Evolutionary conservation across 768 basidiomycete genomes (phyloP).

Genomic region (Cubamyces lactineus): DNA sequence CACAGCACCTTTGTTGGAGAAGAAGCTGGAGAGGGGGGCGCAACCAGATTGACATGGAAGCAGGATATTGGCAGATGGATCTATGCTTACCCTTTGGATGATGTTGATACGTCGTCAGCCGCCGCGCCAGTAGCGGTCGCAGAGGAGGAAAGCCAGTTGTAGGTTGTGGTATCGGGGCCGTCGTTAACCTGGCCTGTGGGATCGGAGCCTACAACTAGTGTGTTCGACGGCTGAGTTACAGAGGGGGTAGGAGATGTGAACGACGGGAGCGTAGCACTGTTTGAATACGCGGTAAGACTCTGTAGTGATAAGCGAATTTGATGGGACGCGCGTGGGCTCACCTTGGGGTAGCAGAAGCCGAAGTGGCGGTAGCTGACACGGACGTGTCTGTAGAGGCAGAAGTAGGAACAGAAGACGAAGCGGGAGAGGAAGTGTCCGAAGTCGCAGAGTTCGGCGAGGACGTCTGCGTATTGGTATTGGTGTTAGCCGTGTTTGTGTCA

Average conservation of each 20-base stretch:
- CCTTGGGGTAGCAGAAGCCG: slow-evolving; percentile 11
- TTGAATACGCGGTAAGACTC: background rate
- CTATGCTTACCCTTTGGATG: slow-evolving; percentile 20
- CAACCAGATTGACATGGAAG: background rate
- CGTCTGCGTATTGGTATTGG: background rate
- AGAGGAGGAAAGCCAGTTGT: slow-evolving; percentile 15
- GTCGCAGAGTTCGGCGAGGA: slow-evolving; percentile 6
- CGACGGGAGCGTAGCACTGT: slow-evolving; percentile 20
- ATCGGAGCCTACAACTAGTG: background rate
- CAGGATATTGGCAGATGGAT: background rate
- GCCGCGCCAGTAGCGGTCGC: slow-evolving; percentile 16
- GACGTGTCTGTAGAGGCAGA: slow-evolving; percentile 23
- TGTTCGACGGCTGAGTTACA: slow-evolving; percentile 3
- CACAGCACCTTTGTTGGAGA: slow-evolving; percentile 49
- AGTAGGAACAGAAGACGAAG: slow-evolving; percentile 15
- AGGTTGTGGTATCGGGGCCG: slow-evolving; percentile 12
- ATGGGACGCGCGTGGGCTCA: slow-evolving; percentile 5
- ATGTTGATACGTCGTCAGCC: slow-evolving; percentile 8
- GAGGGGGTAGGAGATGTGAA: slow-evolving; percentile 15
- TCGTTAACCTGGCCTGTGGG: slow-evolving; percentile 15
- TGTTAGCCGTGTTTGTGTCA: background rate
- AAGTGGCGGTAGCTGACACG: slow-evolving; percentile 12
- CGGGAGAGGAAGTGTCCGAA: slow-evolving; percentile 11
- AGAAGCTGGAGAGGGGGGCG: slow-evolving; percentile 42
- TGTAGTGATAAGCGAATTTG: background rate